Conservation (phyloP, 441 rosid genomes). For the Pelargonium cotyledonis region DNA sequence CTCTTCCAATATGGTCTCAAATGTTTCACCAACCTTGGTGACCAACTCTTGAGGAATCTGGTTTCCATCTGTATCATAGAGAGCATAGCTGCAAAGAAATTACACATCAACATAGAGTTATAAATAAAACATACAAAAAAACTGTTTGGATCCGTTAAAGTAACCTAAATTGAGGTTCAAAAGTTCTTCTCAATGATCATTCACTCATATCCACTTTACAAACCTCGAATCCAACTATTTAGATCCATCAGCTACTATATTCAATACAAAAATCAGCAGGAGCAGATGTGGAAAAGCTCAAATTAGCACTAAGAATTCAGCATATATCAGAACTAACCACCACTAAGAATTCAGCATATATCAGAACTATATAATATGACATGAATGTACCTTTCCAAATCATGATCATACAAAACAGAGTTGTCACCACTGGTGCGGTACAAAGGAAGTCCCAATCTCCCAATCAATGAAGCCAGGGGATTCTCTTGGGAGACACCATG, state of each 20-base stretch:
- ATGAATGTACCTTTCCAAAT: slow-evolving; percentile 68
- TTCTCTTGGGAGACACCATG: slow-evolving; percentile 94
- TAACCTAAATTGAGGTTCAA: background rate
- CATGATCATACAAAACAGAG: slow-evolving; percentile 92
- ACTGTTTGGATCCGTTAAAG: background rate
- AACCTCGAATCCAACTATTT: background rate
- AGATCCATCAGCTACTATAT: background rate
- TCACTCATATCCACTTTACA: background rate
- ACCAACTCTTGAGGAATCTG: slow-evolving; percentile 86
- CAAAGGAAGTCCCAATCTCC: slow-evolving; percentile 81
- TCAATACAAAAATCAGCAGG: no score
- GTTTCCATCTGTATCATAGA: slow-evolving; percentile 78
- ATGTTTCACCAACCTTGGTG: slow-evolving; percentile 63
- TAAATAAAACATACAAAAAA: background rate
- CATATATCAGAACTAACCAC: no score
- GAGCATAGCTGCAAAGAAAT: slow-evolving; percentile 61
- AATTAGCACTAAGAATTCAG: background rate
- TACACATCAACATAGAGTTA: background rate
- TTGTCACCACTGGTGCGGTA: slow-evolving; percentile 95
- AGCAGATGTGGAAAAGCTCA: background rate
- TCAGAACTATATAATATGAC: background rate
- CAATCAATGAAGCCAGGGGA: slow-evolving; percentile 82
- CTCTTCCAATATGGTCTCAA: slow-evolving; percentile 76
- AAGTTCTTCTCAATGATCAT: background rate
- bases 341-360: background rate